Base-by-base conservation (phyloP, 176 grass and related monocot genomes). In the Olyra latifolia region DNA sequence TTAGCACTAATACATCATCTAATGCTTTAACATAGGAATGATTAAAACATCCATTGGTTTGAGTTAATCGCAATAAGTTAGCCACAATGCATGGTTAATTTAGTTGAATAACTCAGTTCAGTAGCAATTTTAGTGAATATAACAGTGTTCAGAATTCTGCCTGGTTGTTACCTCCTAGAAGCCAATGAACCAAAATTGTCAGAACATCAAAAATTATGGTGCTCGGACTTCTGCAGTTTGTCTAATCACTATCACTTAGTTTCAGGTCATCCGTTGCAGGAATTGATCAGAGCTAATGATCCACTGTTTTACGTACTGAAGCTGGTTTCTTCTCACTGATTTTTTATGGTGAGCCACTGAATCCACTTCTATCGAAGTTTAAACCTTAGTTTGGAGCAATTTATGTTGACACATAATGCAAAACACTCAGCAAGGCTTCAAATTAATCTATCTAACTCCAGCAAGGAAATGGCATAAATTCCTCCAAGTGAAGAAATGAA, bases 391-490 rank as follows among this genome's bases (percentile, higher is more conserved):
- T 88, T 74, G 82, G 80, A 15, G 84, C 82, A 79, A 70, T 88
- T 55, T 90, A 86, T 88, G 64, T 86, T 46, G n/a, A 27, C 74
- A 66, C 8, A 82, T 82, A 71, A 40, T 89, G 55, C 74, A 87
- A 74, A 87, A 76, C n/a, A 78, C 72, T 92, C 82, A 92, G 85
- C 58, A 86, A 81, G 75, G 75, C 60, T 62, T 75, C 84, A 71
- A 89, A 81, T 25, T 81, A 88, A 41, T 28, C 89, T 84, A 72
- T 82, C 89, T 63, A 62, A 85, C 69, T 89, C 38, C 52, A 23
- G 3, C 50, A 32, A 45, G 11, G 38, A 56, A 69, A 80, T 29
- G 64, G 81, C 77, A 43, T 80, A 87, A 32, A 77, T 87, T 80
- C 80, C 83, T 77, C 72, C 66, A 75, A 78, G 89, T 15, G 59